Evolutionary conservation across 176 grass and related monocot species (phyloP), one percentile per base, ranked within the genome.

Genomic region (Leersia perrieri): DNA sequence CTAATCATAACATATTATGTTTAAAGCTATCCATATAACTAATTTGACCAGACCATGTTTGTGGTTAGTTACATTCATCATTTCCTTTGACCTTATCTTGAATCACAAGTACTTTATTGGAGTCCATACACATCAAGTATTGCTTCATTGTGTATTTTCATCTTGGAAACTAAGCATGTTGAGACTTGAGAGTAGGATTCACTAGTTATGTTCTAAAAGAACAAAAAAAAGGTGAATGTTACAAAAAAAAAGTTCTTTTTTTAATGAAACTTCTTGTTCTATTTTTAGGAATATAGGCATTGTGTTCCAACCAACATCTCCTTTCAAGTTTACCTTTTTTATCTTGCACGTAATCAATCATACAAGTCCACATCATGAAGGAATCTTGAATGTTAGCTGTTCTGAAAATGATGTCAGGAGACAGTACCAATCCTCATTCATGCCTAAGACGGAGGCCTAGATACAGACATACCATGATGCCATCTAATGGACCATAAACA

Each of bases 361-460:
- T 28, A 34, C 70, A 68, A 61, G 29, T 28, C 49, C 29, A 61
- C 49, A 62, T 69, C 72, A 36, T 35, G 31, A 7, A 62, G 10
- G 35, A 45, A 22, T 33, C 44, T 7, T 55, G 11, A 73, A 9
- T 42, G 27, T 29, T n/a, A 31, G 22, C 70, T 69, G 49, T 68
- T 68, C 18, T 60, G 29, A 69, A 80, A 80, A 42, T 66, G 39
- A 73, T 66, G 30, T 60, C 18, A 77, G 68, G 35, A 76, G 33
- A 60, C 7, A 33, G 38, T 29, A 57, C 11, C 60, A 29, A 78
- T 71, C 63, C 18, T n/a, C n/a, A n/a, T n/a, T n/a, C n/a, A n/a
- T n/a, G n/a, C n/a, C n/a, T n/a, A n/a, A n/a, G n/a, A n/a, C n/a
- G n/a, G n/a, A n/a, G n/a, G n/a, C n/a, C n/a, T n/a, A n/a, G 20